Evolutionary conservation across 2,329 filamentous ascomycete species (phyloP), one percentile per base, ranked within the genome.

Genomic region (Aspergillus ochraceus): DNA sequence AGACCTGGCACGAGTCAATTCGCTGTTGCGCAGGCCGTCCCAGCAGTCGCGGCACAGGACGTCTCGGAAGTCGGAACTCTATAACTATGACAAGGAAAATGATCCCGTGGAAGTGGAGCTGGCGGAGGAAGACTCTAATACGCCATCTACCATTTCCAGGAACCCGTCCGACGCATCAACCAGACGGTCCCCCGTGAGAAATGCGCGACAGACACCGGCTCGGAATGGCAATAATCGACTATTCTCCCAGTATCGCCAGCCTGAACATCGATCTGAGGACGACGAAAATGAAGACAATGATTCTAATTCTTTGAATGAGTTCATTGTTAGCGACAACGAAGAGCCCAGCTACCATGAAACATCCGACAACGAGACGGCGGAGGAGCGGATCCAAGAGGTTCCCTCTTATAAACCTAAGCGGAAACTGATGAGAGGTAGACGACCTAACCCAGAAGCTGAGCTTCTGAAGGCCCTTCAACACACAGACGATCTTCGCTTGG

Each of bases 241-340:
- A 17, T 62, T 66, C 42, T 45, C 57, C n/a, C 65, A 62, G 22
- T 67, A 68, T 55, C 67, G 63, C 10, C 64, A 65, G 49, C 58
- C 59, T 26, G 61, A 65, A 17, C 51, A 54, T 10, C 60, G 66
- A 6, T 65, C 64, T 3, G 69, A 69, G 47, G 66, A 70, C 6
- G 68, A 70, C 22, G 66, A 69, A 20, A 64, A 64, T 14, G 63
- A 64, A 51, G 66, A 71, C 54, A 70, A 74, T 65, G 70, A 70
- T 52, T 73, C 72, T 52, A 67, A 76, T 59, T 79, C 76, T 47
- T 63, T 78, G 36, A 73, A 77, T 29, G 76, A 73, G 55, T 79
- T 78, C 55, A 74, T 79, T 64, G 72, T 77, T 60, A 75, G 74
- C 53, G 74, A 77, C 63, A 70, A 76, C 68, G 74, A 77, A 12